Base-by-base conservation (phyloP, 2,329 filamentous ascomycete genomes). In the Aspergillus sp. region DNA sequence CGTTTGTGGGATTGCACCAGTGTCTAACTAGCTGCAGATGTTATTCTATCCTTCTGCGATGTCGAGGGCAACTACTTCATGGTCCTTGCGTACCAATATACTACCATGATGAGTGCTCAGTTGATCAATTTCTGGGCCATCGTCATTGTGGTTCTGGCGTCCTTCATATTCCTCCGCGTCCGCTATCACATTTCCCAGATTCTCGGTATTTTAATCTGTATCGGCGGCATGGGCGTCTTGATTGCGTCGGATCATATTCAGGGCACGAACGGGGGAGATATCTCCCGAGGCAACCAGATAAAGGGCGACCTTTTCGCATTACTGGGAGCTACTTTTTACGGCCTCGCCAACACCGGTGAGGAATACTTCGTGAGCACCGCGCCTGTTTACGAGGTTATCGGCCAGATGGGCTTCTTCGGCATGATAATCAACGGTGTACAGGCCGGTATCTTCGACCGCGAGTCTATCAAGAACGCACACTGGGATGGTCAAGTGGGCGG, bases 111-210 rank as follows among this genome's bases (percentile, higher is more conserved):
- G 49, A 95, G 90, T 19, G 92, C 92, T 15, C 93, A 98, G 81
- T 84, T 99, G 52, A 91, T 99, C 78, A 97, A 97, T 82, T 98
- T 98, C 79, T 98, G 93, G 93, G 90, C 93, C 66, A 98, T 99
- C 65, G 90, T 96, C 51, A 87, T 93, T 62, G 95, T 99, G 21
- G 91, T 98, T 19, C 71, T 90, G 60, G 78, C 97, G 64, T 96
- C 91, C 27, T 93, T 96, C 77, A 64, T 87, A 62, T 81, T 97
- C 66, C 85, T 99, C 57, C 84, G 83, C 65, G 95, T 99, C 45
- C 90, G 95, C 68, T 99, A 99, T 82, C 91, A 92, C 78, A 80
- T 85, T 72, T 86, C 90, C 58, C 95, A 98, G 80, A 86, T 96
- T 67, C 66, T 85, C 33, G 95, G 95, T 56, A 98, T 99, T 73